Base-by-base conservation (phyloP, 805 yeast species). In the Debaryomyces maramus region DNA sequence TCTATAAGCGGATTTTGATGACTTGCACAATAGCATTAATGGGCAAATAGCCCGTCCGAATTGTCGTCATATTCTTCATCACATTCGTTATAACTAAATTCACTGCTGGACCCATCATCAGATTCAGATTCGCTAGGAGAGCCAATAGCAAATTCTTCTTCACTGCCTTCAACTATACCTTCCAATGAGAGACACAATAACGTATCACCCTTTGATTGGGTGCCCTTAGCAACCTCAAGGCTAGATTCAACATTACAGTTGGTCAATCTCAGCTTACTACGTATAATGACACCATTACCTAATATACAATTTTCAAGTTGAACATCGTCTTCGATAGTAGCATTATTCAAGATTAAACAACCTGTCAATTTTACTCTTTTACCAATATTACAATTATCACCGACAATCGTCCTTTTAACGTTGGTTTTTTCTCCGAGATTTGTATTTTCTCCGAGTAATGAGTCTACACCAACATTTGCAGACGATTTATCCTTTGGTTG, bases 181-280 rank as follows among this genome's bases (percentile, higher is more conserved):
- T 69, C 74, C 45, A 71, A 61, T 10, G 69, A 54, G 47, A 72
- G 62, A 46, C 67, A 60, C 38, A 68, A 56, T 40, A 81, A 63
- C 0, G 81, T 78, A 50, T 81, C 87, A 45, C 84, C 83, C 61
- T 81, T 81, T 19, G 75, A 50, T 31, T 57, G 65, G 8, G 73
- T 67, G 38, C 82, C 81, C 51, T 77, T 67, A 2, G 77, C 71
- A 16, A 93, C 90, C 14, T 70, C 71, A 57, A 82, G 88, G 1
- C 81, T 71, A 7, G 95, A 87, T 61, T 90, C 98, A 18, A 93
- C 84, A 46, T 86, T 83, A 71, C 97, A 91, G 51, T 84, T 84
- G 10, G 81, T 78, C 46, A 93, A 74, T 56, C 75, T 80, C 31
- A 80, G 70, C 60, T 84, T 87, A 39, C 72, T 55, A 22, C 80